phyloP scores from a whole-genome alignment of 768 basidiomycete species.

The Termitomyces sp. region DNA sequence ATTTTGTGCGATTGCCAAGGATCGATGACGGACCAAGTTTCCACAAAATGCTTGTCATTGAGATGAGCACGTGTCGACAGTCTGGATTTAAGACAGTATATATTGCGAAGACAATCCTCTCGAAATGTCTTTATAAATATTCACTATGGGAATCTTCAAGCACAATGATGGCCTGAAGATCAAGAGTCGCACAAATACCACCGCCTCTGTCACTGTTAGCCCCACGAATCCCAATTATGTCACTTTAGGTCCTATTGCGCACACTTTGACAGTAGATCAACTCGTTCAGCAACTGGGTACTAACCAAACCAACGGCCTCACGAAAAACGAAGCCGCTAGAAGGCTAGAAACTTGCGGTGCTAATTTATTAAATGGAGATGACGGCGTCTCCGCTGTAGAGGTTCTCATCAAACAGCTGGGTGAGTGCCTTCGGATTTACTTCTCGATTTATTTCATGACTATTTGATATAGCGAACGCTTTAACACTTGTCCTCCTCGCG shows the following conservation, averaged over 20 bases:
- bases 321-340: conserved; percentile 28
- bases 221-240: conserved; percentile 26
- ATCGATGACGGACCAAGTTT: neutral
- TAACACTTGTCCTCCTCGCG: conserved; percentile 29
- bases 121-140: neutral
- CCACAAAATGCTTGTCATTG: neutral
- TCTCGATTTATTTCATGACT: neutral
- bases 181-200: conserved; percentile 26
- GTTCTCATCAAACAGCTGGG: conserved; percentile 32
- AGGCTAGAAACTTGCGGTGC: conserved; percentile 28
- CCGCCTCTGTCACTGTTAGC: conserved; percentile 26
- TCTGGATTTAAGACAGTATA: conserved; percentile 7
- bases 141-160: conserved; percentile 12
- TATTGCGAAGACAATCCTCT: neutral
- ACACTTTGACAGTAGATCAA: conserved; percentile 24
- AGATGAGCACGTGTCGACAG: neutral
- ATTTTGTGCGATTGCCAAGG: neutral
- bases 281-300: conserved; percentile 28
- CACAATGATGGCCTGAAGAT: conserved; percentile 16
- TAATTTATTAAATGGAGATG: conserved; percentile 29
- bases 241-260: conserved; percentile 25
- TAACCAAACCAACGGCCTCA: conserved; percentile 27
- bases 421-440: conserved; percentile 9
- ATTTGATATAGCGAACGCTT: conserved; percentile 31
- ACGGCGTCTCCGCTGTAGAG: conserved; percentile 27